phyloP scores from a whole-genome alignment of 2,329 filamentous ascomycete genomes.

The Penicillium sp. region DNA sequence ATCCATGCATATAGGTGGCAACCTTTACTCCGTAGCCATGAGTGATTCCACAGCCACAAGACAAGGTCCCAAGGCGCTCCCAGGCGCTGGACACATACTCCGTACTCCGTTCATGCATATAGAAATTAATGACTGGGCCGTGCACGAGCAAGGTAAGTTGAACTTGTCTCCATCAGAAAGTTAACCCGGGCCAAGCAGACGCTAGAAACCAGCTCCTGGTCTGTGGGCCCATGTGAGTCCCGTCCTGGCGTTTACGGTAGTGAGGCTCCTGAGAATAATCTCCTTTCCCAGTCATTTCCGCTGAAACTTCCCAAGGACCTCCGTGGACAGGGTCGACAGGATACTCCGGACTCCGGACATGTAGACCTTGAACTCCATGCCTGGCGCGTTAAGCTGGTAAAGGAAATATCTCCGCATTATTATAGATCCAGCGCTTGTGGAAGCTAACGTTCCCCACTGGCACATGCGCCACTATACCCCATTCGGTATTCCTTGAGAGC shows the following conservation, averaged over 20 bases:
- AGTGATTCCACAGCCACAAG: neutral
- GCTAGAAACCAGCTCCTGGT: constrained; percentile 4
- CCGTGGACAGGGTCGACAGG: too few species aligned
- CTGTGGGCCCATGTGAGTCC: too few species aligned
- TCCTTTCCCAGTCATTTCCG: too few species aligned
- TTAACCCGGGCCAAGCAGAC: constrained; percentile 10
- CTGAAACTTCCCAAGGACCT: too few species aligned
- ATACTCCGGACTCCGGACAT: neutral
- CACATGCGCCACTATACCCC: constrained; percentile 6
- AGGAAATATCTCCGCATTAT: constrained; percentile 19
- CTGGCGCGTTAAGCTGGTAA: neutral
- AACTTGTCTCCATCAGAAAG: constrained; percentile 16
- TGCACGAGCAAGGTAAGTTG: neutral
- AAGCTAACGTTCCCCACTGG: constrained; percentile 12
- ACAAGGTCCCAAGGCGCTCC: neutral
- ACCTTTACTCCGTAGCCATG: neutral
- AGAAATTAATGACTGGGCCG: neutral
- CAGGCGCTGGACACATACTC: neutral
- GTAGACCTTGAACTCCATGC: neutral
- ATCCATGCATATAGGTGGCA: neutral
- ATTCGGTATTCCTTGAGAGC: constrained; percentile 8
- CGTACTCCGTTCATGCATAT: neutral
- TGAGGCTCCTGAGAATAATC: neutral
- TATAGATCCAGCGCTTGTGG: constrained; percentile 14
- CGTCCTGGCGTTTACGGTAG: neutral